Conservation (phyloP, 2,329 filamentous ascomycete genomes). For the Ambrosiella xylebori region DNA sequence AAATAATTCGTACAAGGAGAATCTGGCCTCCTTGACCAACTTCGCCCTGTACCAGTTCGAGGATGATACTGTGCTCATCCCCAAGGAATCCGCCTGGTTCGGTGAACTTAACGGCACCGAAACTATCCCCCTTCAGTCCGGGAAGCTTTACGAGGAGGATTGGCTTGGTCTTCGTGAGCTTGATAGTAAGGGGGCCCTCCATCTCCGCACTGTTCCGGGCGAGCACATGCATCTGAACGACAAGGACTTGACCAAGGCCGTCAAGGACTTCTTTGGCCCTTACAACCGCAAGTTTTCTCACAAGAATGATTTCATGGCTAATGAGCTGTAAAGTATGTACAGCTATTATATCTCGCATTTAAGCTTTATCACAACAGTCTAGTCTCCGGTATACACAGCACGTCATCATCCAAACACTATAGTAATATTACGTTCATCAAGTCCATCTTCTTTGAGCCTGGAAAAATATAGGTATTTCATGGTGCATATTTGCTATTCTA, state of each 20-base stretch:
- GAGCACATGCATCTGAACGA: conserved; percentile 69
- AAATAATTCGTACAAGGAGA: conserved; percentile 55
- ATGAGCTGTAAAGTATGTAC: conserved; percentile 4
- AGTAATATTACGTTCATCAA: neutral
- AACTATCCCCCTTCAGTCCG: conserved; percentile 48
- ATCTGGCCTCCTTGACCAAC: conserved; percentile 51
- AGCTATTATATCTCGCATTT: neutral
- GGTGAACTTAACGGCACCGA: conserved; percentile 62
- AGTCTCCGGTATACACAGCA: conserved; percentile 2
- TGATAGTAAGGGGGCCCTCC: conserved; percentile 61
- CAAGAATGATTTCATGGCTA: neutral
- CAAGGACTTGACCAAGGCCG: conserved; percentile 45
- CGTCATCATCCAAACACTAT: neutral
- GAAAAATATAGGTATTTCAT: conserved; percentile 4
- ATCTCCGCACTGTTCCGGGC: conserved; percentile 56
- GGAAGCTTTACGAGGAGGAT: conserved; percentile 68
- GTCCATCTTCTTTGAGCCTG: neutral
- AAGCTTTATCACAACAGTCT: neutral
- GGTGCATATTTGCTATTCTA: conserved; percentile 13
- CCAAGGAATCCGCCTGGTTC: conserved; percentile 86
- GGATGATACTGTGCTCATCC: conserved; percentile 70
- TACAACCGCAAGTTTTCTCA: conserved; percentile 22
- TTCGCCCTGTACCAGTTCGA: conserved; percentile 85
- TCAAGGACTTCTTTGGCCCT: conserved; percentile 49
- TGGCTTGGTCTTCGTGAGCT: conserved; percentile 75